Conservation (phyloP, 2,329 filamentous ascomycete species). For the Beauveria caledonica region DNA sequence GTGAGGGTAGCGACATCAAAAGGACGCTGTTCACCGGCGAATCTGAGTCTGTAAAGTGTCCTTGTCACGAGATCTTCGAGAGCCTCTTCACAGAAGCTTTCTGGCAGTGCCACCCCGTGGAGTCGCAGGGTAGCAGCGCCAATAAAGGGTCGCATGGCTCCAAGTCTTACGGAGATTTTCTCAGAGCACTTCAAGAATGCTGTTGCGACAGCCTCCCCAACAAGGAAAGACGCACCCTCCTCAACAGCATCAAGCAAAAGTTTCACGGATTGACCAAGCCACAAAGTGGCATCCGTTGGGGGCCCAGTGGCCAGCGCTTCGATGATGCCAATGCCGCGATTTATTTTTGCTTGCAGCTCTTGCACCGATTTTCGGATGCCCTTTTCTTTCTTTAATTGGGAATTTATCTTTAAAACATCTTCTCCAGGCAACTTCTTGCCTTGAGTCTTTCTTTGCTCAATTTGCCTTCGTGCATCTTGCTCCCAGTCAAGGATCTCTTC, state of each 20-base stretch:
- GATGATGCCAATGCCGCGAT: slow-evolving; percentile 81
- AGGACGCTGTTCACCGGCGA: slow-evolving; percentile 86
- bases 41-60: slow-evolving; percentile 82
- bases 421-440: slow-evolving; percentile 86
- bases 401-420: slow-evolving; percentile 82
- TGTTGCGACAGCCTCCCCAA: slow-evolving; percentile 68
- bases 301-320: slow-evolving; percentile 74
- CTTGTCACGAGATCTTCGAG: slow-evolving; percentile 78
- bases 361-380: slow-evolving; percentile 67
- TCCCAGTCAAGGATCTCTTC: slow-evolving; percentile 98
- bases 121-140: slow-evolving; percentile 80
- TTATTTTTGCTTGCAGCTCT: slow-evolving; percentile 59
- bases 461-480: slow-evolving; percentile 74
- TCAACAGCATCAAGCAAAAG: slow-evolving; percentile 67
- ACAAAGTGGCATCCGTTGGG: slow-evolving; percentile 78
- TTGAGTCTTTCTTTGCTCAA: slow-evolving; percentile 88
- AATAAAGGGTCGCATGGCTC: slow-evolving; percentile 70
- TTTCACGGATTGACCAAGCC: slow-evolving; percentile 77
- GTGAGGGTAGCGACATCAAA: slow-evolving; percentile 83
- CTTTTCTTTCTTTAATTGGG: slow-evolving; percentile 81
- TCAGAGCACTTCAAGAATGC: slow-evolving; percentile 76
- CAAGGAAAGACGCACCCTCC: slow-evolving; percentile 71
- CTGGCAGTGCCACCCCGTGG: slow-evolving; percentile 63
- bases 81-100: slow-evolving; percentile 68
- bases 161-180: slow-evolving; percentile 65